phyloP scores from a whole-genome alignment of 2,329 filamentous ascomycete species.

The Penicillium sumatraense region DNA sequence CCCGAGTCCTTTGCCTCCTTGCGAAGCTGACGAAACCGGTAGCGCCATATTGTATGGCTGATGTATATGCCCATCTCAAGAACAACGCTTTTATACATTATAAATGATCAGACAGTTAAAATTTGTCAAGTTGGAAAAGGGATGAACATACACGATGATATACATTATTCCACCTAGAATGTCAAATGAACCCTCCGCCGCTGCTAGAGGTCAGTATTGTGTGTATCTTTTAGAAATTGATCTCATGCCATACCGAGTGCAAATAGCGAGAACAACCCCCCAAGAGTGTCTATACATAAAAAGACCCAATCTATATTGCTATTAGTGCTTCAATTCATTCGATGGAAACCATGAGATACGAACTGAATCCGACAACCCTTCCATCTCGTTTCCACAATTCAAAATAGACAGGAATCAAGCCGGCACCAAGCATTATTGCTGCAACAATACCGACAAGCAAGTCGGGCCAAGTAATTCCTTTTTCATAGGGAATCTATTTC shows the following conservation, averaged over 20 bases:
- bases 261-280: conserved; percentile 68
- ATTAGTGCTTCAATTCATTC: not conserved
- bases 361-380: not conserved
- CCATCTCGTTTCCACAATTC: not conserved
- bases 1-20: conserved; percentile 57
- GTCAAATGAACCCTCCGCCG: conserved; percentile 65
- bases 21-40: conserved; percentile 59
- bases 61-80: conserved; percentile 65
- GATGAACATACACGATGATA: conserved; percentile 61
- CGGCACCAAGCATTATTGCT: not conserved
- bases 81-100: conserved; percentile 50
- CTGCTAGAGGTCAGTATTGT: conserved; percentile 36
- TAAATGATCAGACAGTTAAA: too few species aligned
- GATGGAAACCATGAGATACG: not conserved
- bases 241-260: conserved; percentile 55
- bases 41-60: conserved; percentile 64
- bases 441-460: not conserved
- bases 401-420: not conserved
- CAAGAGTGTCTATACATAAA: conserved; percentile 62
- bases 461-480: not conserved
- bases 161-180: conserved; percentile 65
- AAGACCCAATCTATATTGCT: conserved; percentile 56
- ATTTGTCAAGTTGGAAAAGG: too few species aligned
- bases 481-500: not conserved
- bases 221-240: conserved; percentile 12